Evolutionary conservation across 2,329 filamentous ascomycete genomes (phyloP).

Genomic region (Davidsoniella neocaledoniae): DNA sequence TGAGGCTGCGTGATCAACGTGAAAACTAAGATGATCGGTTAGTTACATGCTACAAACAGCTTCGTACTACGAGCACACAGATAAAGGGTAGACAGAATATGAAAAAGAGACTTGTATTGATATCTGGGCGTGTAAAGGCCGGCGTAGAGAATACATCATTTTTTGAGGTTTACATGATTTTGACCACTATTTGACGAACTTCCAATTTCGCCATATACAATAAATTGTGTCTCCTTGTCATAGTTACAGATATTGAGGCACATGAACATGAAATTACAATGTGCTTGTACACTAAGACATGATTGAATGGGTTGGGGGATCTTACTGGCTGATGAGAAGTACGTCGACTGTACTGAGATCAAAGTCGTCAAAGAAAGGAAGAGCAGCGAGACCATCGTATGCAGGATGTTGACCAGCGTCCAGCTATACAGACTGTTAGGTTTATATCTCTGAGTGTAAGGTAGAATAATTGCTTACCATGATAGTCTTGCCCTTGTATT

Average conservation of each 20-base stretch:
- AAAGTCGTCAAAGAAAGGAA: constrained; percentile 97
- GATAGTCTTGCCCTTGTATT: constrained; percentile 98
- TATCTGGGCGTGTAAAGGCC: constrained; percentile 1
- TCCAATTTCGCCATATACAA: background rate
- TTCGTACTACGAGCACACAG: constrained; percentile 5
- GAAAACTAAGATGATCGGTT: constrained; percentile 50
- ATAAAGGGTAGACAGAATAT: background rate
- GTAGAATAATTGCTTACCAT: constrained; percentile 46
- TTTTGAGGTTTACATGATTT: background rate
- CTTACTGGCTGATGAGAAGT: constrained; percentile 98
- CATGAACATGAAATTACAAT: background rate
- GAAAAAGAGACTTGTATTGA: constrained; percentile 7
- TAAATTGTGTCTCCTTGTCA: no score
- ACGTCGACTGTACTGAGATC: constrained; percentile 95
- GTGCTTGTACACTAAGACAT: no score
- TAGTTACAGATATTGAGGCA: background rate
- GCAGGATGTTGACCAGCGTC: constrained; percentile 95
- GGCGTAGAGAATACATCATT: no score
- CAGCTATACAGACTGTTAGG: constrained; percentile 39
- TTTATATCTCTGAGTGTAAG: constrained; percentile 7
- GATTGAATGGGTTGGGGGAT: constrained; percentile 18
- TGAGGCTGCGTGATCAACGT: constrained; percentile 97
- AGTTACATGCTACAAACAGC: background rate
- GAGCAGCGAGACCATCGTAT: constrained; percentile 80
- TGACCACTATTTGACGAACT: constrained; percentile 1